Percentiles rank a stretch among this genome's conserved stretches.
Evolutionary conservation across 768 basidiomycete species (phyloP).

Genomic region (Xerocomellus chrysenteron): DNA sequence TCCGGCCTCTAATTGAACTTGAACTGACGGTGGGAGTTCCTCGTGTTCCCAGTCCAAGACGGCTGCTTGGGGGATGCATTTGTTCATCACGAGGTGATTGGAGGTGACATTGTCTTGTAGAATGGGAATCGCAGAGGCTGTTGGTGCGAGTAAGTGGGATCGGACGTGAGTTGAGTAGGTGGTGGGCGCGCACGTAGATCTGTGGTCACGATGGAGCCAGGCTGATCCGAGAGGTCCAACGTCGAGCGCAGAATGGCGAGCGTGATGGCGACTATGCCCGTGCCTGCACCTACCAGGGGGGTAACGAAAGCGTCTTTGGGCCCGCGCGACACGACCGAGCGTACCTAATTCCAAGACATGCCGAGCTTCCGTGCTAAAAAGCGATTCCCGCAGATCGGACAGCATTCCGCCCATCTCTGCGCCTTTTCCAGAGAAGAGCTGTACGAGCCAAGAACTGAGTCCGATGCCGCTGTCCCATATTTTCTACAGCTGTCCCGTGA

Average conservation of each 20-base stretch:
- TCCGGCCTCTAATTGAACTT: slow-evolving; percentile 35
- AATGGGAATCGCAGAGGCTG: slow-evolving; percentile 80
- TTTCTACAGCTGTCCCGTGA: slow-evolving; percentile 57
- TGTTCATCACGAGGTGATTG: slow-evolving; percentile 39
- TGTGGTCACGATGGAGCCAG: slow-evolving; percentile 53
- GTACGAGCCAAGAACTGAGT: slow-evolving; percentile 73
- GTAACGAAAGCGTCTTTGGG: not conserved
- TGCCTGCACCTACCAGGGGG: slow-evolving; percentile 67
- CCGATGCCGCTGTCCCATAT: slow-evolving; percentile 95
- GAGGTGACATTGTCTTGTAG: slow-evolving; percentile 66
- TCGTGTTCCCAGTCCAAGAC: slow-evolving; percentile 79
- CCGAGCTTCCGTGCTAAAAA: slow-evolving; percentile 42
- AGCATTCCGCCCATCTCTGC: not conserved
- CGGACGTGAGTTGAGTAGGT: not conserved
- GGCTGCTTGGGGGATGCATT: slow-evolving; percentile 30
- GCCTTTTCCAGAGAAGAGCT: slow-evolving; percentile 24
- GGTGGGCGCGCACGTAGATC: slow-evolving; percentile 61
- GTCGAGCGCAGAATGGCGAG: slow-evolving; percentile 56
- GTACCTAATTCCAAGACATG: slow-evolving; percentile 71
- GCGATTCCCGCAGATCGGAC: slow-evolving; percentile 28
- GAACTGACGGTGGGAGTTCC: slow-evolving; percentile 46
- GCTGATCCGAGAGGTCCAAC: slow-evolving; percentile 13
- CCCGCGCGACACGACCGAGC: not conserved
- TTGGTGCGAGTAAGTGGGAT: not conserved
- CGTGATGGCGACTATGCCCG: slow-evolving; percentile 74